Percentiles rank a stretch among this genome's conserved stretches.
Evolutionary conservation across 176 grass and related monocot genomes (phyloP).

Genomic region (Tillandsia fasciculata): DNA sequence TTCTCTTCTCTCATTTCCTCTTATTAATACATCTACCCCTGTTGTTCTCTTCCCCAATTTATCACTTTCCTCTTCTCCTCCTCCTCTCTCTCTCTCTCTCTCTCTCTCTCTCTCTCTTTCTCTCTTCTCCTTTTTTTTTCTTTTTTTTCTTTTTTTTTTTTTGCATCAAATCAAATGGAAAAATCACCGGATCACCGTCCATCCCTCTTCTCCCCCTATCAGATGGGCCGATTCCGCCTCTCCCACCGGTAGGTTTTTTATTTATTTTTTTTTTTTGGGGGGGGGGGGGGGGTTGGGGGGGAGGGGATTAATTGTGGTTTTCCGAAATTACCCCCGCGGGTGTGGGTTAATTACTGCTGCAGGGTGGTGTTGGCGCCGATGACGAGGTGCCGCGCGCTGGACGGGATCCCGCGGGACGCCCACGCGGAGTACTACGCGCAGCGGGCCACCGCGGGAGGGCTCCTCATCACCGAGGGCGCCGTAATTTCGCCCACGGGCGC

Average conservation of each 20-base stretch:
- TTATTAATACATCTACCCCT: too few species aligned
- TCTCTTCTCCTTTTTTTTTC: too few species aligned
- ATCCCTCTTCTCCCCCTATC: conserved; percentile 82
- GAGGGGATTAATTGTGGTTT: not conserved
- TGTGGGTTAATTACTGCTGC: not conserved
- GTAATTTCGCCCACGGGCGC: conserved; percentile 52
- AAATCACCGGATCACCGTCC: conserved; percentile 18
- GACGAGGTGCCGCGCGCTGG: conserved; percentile 79
- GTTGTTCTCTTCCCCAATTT: not conserved
- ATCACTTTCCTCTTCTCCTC: not conserved
- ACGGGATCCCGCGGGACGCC: conserved; percentile 45
- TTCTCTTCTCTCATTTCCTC: too few species aligned
- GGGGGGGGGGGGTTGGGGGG: too few species aligned
- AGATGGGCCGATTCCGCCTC: conserved; percentile 69
- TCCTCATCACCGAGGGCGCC: conserved; percentile 89
- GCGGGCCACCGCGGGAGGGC: conserved; percentile 56
- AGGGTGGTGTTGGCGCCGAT: conserved; percentile 92
- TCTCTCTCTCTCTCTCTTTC: not conserved
- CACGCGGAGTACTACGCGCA: conserved; percentile 71
- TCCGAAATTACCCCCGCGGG: not conserved
- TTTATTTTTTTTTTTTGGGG: not conserved
- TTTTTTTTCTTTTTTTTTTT: too few species aligned
- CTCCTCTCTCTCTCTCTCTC: too few species aligned
- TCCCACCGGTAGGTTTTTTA: conserved; percentile 48
- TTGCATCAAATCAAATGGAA: conserved; percentile 10